Conservation (phyloP, 2,329 filamentous ascomycete genomes). For the Diaporthe nobilis region DNA sequence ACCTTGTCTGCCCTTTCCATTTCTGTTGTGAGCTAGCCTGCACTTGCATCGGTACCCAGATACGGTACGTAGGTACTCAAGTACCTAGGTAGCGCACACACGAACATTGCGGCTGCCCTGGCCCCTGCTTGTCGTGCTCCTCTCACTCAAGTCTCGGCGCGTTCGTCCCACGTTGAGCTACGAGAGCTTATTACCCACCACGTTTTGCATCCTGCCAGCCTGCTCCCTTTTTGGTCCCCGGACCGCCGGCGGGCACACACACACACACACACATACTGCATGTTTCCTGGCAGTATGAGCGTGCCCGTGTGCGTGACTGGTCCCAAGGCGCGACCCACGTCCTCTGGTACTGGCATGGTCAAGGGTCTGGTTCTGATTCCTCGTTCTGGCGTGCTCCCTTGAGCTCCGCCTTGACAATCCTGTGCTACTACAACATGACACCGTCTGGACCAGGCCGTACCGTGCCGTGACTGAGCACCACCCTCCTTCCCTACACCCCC, state of each 20-base stretch:
- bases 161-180: slow-evolving; percentile 26
- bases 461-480: background rate
- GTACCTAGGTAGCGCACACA: background rate
- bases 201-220: slow-evolving; percentile 12
- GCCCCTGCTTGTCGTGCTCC: background rate
- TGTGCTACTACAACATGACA: slow-evolving; percentile 1
- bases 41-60: background rate
- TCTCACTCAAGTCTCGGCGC: slow-evolving; percentile 14
- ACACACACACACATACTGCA: background rate
- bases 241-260: background rate
- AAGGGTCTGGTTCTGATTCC: background rate
- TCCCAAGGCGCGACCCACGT: slow-evolving; percentile 6
- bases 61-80: background rate
- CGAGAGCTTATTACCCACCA: slow-evolving; percentile 32
- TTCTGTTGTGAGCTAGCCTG: background rate
- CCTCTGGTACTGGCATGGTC: background rate
- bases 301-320: background rate
- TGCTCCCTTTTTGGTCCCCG: slow-evolving; percentile 2
- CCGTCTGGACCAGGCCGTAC: background rate
- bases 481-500: background rate
- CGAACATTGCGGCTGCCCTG: slow-evolving; percentile 18
- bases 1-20: background rate
- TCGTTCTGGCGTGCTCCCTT: slow-evolving; percentile 1
- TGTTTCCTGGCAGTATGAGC: background rate
- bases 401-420: slow-evolving; percentile 8